Evolutionary conservation across 805 yeast species (phyloP).

Genomic region (Yamadazyma nakazawae): DNA sequence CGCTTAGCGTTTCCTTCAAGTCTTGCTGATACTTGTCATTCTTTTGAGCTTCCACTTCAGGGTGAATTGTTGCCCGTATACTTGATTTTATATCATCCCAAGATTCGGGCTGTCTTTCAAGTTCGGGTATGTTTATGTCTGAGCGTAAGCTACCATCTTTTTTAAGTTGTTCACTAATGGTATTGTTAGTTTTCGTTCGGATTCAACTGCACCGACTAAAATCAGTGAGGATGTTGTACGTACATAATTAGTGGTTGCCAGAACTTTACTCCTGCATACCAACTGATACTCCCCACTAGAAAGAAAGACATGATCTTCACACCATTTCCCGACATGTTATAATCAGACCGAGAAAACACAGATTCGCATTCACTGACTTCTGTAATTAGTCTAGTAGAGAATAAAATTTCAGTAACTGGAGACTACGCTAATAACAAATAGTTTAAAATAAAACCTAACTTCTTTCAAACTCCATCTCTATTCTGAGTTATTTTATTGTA

Average conservation of each 20-base stretch:
- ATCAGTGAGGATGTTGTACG: constrained; percentile 22
- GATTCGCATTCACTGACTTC: neutral
- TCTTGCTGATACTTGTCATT: constrained; percentile 7
- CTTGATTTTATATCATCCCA: constrained; percentile 37
- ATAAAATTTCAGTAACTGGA: too few species aligned
- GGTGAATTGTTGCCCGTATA: constrained; percentile 30
- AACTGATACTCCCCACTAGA: constrained; percentile 25
- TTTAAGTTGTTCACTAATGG: constrained; percentile 52
- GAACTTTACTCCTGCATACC: constrained; percentile 57
- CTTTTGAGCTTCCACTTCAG: constrained; percentile 16
- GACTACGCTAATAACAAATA: too few species aligned
- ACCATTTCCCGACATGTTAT: constrained; percentile 13
- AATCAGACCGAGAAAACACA: neutral
- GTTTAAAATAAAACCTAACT: too few species aligned
- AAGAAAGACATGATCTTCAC: constrained; percentile 17
- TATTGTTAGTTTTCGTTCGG: constrained; percentile 7
- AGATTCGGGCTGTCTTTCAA: constrained; percentile 30
- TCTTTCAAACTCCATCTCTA: too few species aligned
- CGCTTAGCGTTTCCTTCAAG: neutral
- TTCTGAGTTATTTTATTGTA: too few species aligned
- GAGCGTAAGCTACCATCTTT: constrained; percentile 63
- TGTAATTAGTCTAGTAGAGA: too few species aligned
- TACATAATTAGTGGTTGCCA: constrained; percentile 73
- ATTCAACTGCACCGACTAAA: neutral
- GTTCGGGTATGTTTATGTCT: constrained; percentile 55